Evolutionary conservation across 306 rosid species (phyloP), one percentile per base, ranked within the genome.

Genomic region (Pyrus pyrifolia): DNA sequence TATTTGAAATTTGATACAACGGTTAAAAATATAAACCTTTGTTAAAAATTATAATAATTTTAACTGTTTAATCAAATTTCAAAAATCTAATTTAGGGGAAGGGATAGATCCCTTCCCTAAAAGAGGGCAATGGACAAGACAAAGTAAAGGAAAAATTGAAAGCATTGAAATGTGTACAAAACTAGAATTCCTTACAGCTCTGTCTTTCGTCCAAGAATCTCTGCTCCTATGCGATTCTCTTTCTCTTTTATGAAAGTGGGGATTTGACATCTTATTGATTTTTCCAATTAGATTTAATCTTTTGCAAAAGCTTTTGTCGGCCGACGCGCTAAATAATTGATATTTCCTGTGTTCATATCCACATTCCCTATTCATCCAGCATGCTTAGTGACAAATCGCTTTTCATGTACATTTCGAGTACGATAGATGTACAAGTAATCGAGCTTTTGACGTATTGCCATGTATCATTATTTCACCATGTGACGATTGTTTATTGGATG

Each of bases 141-240:
- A 67, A 66, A 81, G 66, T 45, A 73, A 84, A 82, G 71, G 79
- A 10, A 22, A 57, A 18, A 22, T 14, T 29, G n/a, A 63, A 83
- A 79, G 86, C 84, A 76, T 78, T 70, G 67, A 22, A 80, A 25
- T 82, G 78, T 79, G 87, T 76, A 82, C 70, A 59, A 77, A 63
- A 73, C 74, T 72, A 23, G 82, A 72, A 77, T 85, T 87, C 84
- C 79, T 78, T 81, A 79, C 71, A 81, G 75, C 77, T 80, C 72
- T 79, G 78, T 33, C 75, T 78, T 78, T 80, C 83, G 78, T 77
- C 68, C 64, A 73, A 80, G 88, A 85, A 86, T 85, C 93, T 76
- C 83, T 63, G 53, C 73, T 85, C 11, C 70, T 78, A 42, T 79
- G 68, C 15, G 42, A 49, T 75, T 76, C 78, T 59, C 27, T 71